A percentile compares a stretch with the other conserved stretches of the same genome.
Evolutionary conservation across 108 stramenopile species (phyloP).

Genomic region (Parietichytrium sp.): DNA sequence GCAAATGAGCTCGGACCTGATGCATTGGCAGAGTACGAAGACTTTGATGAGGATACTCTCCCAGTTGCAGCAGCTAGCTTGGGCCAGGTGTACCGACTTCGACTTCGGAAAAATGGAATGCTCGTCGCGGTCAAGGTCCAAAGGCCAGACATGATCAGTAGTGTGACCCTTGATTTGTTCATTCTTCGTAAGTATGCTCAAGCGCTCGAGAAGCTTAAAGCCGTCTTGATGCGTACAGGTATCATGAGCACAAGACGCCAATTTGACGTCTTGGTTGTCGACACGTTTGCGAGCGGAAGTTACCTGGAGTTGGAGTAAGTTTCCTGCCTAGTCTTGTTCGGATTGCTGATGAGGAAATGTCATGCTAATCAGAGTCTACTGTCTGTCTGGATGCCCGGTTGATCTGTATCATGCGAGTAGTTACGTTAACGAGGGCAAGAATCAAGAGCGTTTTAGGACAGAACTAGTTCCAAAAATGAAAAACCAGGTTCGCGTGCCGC

Average conservation of each 20-base stretch:
- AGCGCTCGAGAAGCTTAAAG: constrained; percentile 78
- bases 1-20: constrained; percentile 59
- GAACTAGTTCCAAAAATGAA: constrained; percentile 61
- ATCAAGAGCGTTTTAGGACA: constrained; percentile 68
- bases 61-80: constrained; percentile 78
- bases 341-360: no score
- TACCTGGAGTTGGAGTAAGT: constrained; percentile 60
- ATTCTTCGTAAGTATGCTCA: constrained; percentile 77
- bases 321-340: no score
- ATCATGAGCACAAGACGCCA: constrained; percentile 28
- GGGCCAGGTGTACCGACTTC: constrained; percentile 81
- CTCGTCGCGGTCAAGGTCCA: constrained; percentile 86
- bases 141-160: constrained; percentile 71
- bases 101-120: constrained; percentile 64
- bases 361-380: no score
- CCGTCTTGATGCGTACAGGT: constrained; percentile 46
- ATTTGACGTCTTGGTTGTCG: constrained; percentile 35
- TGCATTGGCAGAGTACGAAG: constrained; percentile 40
- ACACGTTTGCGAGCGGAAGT: constrained; percentile 38
- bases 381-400: no score
- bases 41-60: constrained; percentile 22
- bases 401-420: no score
- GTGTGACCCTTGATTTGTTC: constrained; percentile 76
- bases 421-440: constrained; percentile 70
- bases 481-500: constrained; percentile 70